Base-by-base conservation (phyloP, 1,284 basidiomycete genomes). In the Sanguinoderma infundibulare region DNA sequence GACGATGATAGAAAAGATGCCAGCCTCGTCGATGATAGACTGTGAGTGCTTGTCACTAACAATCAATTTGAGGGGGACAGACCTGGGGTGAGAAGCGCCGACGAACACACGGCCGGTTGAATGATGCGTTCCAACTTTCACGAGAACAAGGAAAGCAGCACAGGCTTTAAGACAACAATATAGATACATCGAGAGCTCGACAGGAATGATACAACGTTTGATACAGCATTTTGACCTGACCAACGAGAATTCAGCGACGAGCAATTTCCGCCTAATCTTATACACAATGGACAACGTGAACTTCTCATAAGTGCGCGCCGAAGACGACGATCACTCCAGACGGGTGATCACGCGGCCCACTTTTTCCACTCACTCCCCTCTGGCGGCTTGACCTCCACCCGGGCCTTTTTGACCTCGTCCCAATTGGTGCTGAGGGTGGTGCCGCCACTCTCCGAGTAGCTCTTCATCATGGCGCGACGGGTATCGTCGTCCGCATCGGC, bases 381-480 rank as follows among this genome's bases (percentile, higher is more conserved):
- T 52, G 94, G 95, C 1, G 95, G 92, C 73, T 92, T 91, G 34
- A 94, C 88, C 35, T 87, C 83, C 1, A 92, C 87, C 46, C 73
- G 77, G 32, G 72, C 82, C 78, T 91, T 91, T 65, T 78, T 81
- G 8, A 98, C 94, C 66, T 94, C 92, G 5, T 86, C 85, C 96
- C 96, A 98, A 75, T 98, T 95, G 0, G 96, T 98, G 77, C 92
- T 95, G 47, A 98, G 81, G 0, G 94, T 90, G 8, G 96, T 98
- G 3, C 96, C 95, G 7, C 94, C 94, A 67, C 91, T 94, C 79
- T 97, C 95, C 60, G 85, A 83, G 74, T 93, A 98, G 73, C 93
- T 95, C 84, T 98, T 98, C 87, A 98, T 88, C 95, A 98, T 98
- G 0, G 96, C 96, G 40, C 89, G 84, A 70, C 83, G 87, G 3